Evolutionary conservation across 495 filamentous ascomycete genomes (phyloP).

Genomic region (Darksidea phi): DNA sequence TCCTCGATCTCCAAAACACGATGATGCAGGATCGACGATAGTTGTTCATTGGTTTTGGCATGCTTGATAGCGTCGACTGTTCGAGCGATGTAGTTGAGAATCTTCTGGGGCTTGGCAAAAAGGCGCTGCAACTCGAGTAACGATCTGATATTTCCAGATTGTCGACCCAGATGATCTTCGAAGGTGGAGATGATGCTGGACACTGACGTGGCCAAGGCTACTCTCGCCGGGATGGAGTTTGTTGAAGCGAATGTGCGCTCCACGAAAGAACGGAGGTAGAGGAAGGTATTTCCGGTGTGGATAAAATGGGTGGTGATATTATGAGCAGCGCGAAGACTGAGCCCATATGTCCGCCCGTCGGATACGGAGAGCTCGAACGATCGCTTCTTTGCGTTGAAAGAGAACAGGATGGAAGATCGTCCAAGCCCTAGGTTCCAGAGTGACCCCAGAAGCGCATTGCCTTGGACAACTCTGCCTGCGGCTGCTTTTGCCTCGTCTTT

Average conservation of each 20-base stretch:
- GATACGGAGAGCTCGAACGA: constrained; percentile 58
- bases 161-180: constrained; percentile 54
- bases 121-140: constrained; percentile 68
- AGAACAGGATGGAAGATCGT: constrained; percentile 75
- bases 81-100: constrained; percentile 61
- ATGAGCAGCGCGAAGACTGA: constrained; percentile 58
- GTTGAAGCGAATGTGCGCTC: constrained; percentile 44
- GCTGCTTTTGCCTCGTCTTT: constrained; percentile 6
- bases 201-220: constrained; percentile 63
- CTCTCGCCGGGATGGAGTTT: constrained; percentile 49
- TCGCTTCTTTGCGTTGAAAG: constrained; percentile 57
- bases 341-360: constrained; percentile 65
- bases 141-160: constrained; percentile 47
- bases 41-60: constrained; percentile 61
- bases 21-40: constrained; percentile 67
- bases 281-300: constrained; percentile 58
- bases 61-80: constrained; percentile 58
- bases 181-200: constrained; percentile 56
- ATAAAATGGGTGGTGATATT: constrained; percentile 59
- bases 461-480: constrained; percentile 25
- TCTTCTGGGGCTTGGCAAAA: constrained; percentile 60
- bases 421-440: constrained; percentile 75
- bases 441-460: constrained; percentile 57
- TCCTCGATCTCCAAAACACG: constrained; percentile 64
- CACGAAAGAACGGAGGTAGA: constrained; percentile 54